Base-by-base conservation (phyloP, 202 grass and related monocot species). In the Eragrostis tef region DNA sequence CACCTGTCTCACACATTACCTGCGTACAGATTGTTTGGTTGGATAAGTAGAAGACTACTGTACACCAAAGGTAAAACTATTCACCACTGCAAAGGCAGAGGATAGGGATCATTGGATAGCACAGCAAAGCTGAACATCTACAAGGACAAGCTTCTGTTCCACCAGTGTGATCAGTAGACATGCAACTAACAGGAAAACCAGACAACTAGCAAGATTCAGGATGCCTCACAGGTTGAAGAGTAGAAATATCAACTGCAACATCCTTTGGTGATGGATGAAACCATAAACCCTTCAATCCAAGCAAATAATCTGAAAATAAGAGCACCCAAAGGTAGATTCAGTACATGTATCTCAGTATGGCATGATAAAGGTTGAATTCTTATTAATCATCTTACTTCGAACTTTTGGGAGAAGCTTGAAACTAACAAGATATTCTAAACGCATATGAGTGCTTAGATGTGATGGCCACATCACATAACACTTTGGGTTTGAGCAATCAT, bases 251-350 rank as follows among this genome's bases (percentile, higher is more conserved):
- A 53, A 75, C 68, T 3, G 34, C 59, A 67, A 78, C 53, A 76
- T 85, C 86, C 77, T 82, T 86, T 60, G 71, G 79, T 71, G 88
- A 84, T 65, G 61, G 82, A 25, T 94, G 47, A 72, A 94, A 90
- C 74, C 77, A 83, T 75, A 87, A 84, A 65, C 54, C 79, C 67
- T 94, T 97, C 80, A 94, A 59, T 42, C 72, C 94, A 87, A 90
- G 86, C 81, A 97, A 89, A 85, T 94, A 97, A 59, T 97, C 91
- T 97, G 86, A 74, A 92, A 88, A 92, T 63, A 81, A 77, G 42
- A 21, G 57, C 75, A 80, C 12, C 76, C 62, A 60, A 84, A 66
- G 62, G 16, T 66, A 78, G 62, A 79, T 61, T 85, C 36, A 83
- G 45, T 72, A 17, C 42, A 74, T 4, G 34, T 53, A 85, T 80